Evolutionary conservation across 352 stramenopile species (phyloP).

Genomic region (Globisporangium canariense): DNA sequence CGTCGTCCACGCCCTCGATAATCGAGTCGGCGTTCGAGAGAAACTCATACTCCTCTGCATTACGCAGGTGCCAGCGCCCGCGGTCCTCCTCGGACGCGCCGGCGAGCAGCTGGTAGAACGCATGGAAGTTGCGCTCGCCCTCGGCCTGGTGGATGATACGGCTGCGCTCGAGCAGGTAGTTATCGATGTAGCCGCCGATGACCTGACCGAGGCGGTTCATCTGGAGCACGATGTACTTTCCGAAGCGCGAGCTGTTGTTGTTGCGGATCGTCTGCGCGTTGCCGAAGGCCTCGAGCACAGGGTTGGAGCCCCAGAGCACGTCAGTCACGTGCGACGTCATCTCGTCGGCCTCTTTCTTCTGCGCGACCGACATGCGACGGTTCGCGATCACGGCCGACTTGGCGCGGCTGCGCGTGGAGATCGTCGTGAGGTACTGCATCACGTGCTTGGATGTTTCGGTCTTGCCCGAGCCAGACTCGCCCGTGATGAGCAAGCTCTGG

Average conservation of each 20-base stretch:
- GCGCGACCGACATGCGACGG: conserved; percentile 71
- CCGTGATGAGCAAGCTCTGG: conserved; percentile 85
- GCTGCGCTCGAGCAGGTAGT: conserved; percentile 92
- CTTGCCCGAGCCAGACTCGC: conserved; percentile 89
- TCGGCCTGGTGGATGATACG: conserved; percentile 84
- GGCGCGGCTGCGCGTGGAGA: conserved; percentile 65
- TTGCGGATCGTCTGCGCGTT: conserved; percentile 88
- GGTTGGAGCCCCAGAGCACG: conserved; percentile 77
- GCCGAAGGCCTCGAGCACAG: conserved; percentile 81
- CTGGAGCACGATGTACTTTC: conserved; percentile 87
- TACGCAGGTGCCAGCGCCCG: conserved; percentile 51
- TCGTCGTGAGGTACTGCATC: conserved; percentile 92
- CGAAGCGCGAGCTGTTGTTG: conserved; percentile 85
- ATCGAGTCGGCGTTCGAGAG: conserved; percentile 58
- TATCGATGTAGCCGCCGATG: conserved; percentile 81
- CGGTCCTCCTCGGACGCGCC: conserved; percentile 53
- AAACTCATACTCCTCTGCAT: conserved; percentile 57
- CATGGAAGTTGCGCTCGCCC: conserved; percentile 92
- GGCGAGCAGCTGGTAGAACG: conserved; percentile 91
- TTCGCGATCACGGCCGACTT: conserved; percentile 72
- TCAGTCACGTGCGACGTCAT: conserved; percentile 70
- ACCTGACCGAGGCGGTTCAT: conserved; percentile 80
- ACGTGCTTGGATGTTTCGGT: conserved; percentile 96
- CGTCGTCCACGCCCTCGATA: conserved; percentile 80
- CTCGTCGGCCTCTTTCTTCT: conserved; percentile 70